These are phyloP conservation scores for Leccinum olivaceopallidum DNA, from an alignment of 768 basidiomycete genomes.

Conservation along the genomic window DNA sequence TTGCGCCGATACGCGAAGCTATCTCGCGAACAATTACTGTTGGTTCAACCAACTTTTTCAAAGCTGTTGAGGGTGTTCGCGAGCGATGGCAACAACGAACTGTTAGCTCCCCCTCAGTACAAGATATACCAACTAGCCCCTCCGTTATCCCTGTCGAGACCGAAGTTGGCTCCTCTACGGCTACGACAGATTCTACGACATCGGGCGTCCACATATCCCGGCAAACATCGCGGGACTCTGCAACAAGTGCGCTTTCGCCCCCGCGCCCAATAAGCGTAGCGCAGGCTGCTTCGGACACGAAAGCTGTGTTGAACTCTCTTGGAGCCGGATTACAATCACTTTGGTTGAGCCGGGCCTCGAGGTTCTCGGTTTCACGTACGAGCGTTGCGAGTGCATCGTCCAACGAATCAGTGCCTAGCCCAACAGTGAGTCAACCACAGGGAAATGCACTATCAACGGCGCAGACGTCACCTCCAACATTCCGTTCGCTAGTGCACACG, in stretches of 20 bases:
- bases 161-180: conserved; percentile 23
- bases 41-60: conserved; percentile 81
- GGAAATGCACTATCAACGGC: not conserved
- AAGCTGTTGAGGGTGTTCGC: conserved; percentile 86
- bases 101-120: conserved; percentile 24
- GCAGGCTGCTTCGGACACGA: conserved; percentile 36
- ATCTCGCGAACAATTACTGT: conserved; percentile 72
- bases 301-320: conserved; percentile 39
- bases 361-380: conserved; percentile 38
- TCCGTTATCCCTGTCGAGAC: conserved; percentile 30
- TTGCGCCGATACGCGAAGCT: conserved; percentile 92
- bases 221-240: conserved; percentile 9
- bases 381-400: conserved; percentile 28
- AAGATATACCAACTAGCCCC: conserved; percentile 22
- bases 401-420: conserved; percentile 23
- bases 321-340: conserved; percentile 51
- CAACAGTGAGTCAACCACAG: conserved; percentile 9
- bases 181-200: conserved; percentile 18
- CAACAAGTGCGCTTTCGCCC: too few species aligned
- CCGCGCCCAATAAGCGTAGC: conserved; percentile 28
- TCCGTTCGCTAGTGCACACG: conserved; percentile 23
- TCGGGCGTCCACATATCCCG: conserved; percentile 10
- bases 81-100: conserved; percentile 63
- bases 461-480: conserved; percentile 11
- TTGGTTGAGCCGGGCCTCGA: conserved; percentile 40